phyloP scores from a whole-genome alignment of 352 stramenopile genomes.

The Globisporangium echinulatum region DNA sequence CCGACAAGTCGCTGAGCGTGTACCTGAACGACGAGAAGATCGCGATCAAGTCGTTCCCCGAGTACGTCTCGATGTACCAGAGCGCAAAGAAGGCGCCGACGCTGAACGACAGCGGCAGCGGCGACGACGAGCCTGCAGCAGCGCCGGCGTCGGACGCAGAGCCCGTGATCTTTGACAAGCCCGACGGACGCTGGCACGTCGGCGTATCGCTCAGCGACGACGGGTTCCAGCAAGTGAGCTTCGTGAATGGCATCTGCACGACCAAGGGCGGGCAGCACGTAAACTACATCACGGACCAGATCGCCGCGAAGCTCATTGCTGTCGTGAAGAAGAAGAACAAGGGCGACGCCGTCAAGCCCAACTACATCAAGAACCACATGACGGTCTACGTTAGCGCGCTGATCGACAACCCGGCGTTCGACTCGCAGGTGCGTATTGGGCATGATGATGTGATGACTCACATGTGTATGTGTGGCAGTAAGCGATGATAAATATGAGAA shows the following conservation, averaged over 20 bases:
- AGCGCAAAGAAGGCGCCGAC: slow-evolving; percentile 11
- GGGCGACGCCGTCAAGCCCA: slow-evolving; percentile 89
- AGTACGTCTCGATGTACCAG: slow-evolving; percentile 93
- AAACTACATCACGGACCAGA: slow-evolving; percentile 89
- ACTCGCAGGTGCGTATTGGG: slow-evolving; percentile 83
- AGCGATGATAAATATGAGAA: neutral
- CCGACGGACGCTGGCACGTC: slow-evolving; percentile 94
- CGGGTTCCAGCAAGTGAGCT: slow-evolving; percentile 94
- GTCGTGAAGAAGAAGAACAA: slow-evolving; percentile 94
- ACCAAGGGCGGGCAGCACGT: slow-evolving; percentile 96
- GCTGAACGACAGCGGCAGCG: slow-evolving; percentile 7
- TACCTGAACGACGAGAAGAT: slow-evolving; percentile 94
- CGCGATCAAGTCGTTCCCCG: slow-evolving; percentile 88
- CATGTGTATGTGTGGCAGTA: neutral
- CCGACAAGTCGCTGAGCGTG: slow-evolving; percentile 88
- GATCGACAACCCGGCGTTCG: slow-evolving; percentile 97
- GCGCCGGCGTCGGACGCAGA: slow-evolving; percentile 18
- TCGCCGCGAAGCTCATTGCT: slow-evolving; percentile 83
- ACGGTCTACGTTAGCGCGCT: slow-evolving; percentile 94
- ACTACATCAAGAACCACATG: slow-evolving; percentile 95
- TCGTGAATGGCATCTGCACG: slow-evolving; percentile 98
- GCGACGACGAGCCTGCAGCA: slow-evolving; percentile 3
- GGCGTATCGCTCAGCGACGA: slow-evolving; percentile 89
- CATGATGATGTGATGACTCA: neutral
- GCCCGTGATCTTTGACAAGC: slow-evolving; percentile 88